These are phyloP conservation scores for Euphorbia lathyris DNA, from an alignment of 345 rosid genomes.

Conservation along the genomic window DNA sequence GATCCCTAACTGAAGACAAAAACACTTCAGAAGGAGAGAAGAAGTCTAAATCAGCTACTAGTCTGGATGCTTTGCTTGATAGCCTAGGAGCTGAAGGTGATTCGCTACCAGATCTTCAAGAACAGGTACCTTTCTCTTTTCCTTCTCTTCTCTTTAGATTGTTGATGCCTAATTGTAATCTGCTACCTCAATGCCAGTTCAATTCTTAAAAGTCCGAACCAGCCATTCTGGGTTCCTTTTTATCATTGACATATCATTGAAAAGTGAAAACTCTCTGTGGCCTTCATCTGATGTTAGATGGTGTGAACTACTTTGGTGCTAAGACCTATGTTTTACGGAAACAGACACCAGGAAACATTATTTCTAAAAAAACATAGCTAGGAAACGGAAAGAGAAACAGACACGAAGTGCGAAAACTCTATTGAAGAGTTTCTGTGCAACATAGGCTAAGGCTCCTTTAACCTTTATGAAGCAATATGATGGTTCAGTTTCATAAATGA, in stretches of 20 bases:
- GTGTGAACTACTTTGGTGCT: background rate
- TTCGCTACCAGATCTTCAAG: conserved; percentile 79
- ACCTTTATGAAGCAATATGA: background rate
- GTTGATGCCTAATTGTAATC: conserved; percentile 11
- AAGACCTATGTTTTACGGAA: too few species aligned
- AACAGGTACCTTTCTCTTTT: conserved; percentile 52
- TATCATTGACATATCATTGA: background rate
- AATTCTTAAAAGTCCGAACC: conserved; percentile 1
- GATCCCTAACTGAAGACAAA: conserved; percentile 37
- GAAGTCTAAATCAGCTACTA: conserved; percentile 26
- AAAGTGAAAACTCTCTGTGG: background rate
- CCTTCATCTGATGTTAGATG: background rate
- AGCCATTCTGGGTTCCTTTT: background rate
- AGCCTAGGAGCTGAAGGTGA: conserved; percentile 45
- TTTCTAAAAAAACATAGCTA: too few species aligned
- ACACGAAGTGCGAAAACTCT: too few species aligned
- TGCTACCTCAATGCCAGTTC: conserved; percentile 11
- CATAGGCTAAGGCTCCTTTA: background rate
- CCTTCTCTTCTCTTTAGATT: conserved; percentile 5
- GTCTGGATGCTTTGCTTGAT: conserved; percentile 41
- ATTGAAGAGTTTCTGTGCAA: too few species aligned
- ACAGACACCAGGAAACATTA: too few species aligned
- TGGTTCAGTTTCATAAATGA: too few species aligned
- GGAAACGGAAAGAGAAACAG: too few species aligned
- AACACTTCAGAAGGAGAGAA: conserved; percentile 35